Evolutionary conservation across 2,329 filamentous ascomycete genomes (phyloP).

Genomic region (Fusarium caatingaense): DNA sequence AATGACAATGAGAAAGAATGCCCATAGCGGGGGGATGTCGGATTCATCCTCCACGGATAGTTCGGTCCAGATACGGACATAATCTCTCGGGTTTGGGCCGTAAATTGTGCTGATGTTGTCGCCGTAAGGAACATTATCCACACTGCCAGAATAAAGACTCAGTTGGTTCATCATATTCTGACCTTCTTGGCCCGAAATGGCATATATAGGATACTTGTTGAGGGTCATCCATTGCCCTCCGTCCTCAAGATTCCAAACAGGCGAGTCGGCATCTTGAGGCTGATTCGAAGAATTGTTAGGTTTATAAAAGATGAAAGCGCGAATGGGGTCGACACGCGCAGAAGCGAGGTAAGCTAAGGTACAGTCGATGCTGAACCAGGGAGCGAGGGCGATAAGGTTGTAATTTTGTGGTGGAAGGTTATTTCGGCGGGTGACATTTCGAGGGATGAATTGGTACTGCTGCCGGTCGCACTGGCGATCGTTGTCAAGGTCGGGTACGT

Average conservation of each 20-base stretch:
- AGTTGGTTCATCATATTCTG: constrained; percentile 76
- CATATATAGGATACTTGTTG: constrained; percentile 86
- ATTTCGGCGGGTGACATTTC: constrained; percentile 77
- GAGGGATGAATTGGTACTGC: constrained; percentile 74
- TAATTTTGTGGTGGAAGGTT: constrained; percentile 77
- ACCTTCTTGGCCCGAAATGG: constrained; percentile 76
- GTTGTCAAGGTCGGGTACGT: constrained; percentile 76
- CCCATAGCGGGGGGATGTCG: constrained; percentile 80
- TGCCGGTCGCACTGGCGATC: constrained; percentile 71
- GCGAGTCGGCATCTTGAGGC: constrained; percentile 73
- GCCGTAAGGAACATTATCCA: constrained; percentile 70
- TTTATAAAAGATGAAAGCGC: constrained; percentile 72
- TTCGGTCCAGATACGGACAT: constrained; percentile 69
- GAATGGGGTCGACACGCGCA: constrained; percentile 67
- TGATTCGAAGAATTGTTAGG: constrained; percentile 66
- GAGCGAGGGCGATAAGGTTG: constrained; percentile 82
- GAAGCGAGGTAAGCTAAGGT: constrained; percentile 76
- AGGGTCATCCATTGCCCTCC: constrained; percentile 75
- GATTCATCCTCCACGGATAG: constrained; percentile 60
- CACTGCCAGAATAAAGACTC: constrained; percentile 80
- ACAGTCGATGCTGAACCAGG: constrained; percentile 83
- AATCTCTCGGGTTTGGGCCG: constrained; percentile 66
- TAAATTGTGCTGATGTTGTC: constrained; percentile 66
- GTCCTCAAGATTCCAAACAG: constrained; percentile 77
- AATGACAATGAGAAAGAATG: constrained; percentile 78